Conservation (phyloP, 306 rosid species). For the Ammopiptanthus mongolicus region DNA sequence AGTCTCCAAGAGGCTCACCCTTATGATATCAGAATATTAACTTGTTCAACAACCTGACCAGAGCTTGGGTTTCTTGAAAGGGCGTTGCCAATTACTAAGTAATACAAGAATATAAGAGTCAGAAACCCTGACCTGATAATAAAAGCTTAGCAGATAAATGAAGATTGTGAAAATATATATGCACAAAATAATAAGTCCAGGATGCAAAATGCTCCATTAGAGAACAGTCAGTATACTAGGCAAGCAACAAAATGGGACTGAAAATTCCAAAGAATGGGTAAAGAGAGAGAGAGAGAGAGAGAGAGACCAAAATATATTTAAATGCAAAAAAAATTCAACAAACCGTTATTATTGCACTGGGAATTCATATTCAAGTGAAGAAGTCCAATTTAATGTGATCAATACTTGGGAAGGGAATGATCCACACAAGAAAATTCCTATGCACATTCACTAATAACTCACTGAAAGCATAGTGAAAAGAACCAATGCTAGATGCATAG, state of each 20-base stretch:
- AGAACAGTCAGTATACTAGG: neutral
- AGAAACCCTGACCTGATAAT: conserved; percentile 2
- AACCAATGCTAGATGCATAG: neutral
- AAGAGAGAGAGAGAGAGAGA: neutral
- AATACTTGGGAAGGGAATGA: neutral
- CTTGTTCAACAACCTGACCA: conserved; percentile 90
- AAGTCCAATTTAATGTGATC: neutral
- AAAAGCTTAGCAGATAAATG: neutral
- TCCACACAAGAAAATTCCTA: neutral
- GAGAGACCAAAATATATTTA: neutral
- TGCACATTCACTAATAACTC: neutral
- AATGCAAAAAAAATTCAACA: neutral
- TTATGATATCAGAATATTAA: conserved; percentile 72
- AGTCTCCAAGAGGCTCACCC: conserved; percentile 59
- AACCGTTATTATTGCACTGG: neutral
- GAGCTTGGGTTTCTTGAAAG: conserved; percentile 77
- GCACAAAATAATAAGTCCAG: neutral
- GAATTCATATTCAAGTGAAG: neutral
- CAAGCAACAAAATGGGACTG: neutral
- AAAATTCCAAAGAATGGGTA: conserved; percentile 4
- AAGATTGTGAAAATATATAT: neutral
- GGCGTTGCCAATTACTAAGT: conserved; percentile 83
- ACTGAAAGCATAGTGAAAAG: conserved; percentile 2
- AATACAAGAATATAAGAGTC: conserved; percentile 22
- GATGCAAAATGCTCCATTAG: neutral